Conservation (phyloP, 2,329 filamentous ascomycete genomes). For the Taxawa tesnikishii region DNA sequence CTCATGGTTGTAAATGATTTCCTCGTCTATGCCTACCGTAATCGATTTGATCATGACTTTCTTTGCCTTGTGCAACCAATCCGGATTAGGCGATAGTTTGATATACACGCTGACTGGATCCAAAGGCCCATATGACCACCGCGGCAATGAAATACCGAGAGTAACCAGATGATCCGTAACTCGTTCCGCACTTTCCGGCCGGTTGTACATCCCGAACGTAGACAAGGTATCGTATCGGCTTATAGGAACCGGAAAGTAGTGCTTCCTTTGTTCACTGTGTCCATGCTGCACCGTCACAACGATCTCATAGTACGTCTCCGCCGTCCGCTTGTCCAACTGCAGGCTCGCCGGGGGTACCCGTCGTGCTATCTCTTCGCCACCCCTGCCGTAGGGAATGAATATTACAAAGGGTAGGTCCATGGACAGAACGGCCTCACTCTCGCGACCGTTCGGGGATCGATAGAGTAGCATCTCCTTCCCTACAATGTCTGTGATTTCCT, state of each 20-base stretch:
- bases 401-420: constrained; percentile 98
- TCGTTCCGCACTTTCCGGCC: constrained; percentile 75
- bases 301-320: constrained; percentile 93
- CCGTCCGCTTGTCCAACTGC: constrained; percentile 82
- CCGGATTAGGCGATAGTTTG: constrained; percentile 80
- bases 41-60: constrained; percentile 91
- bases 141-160: constrained; percentile 78
- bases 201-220: constrained; percentile 99
- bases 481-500: constrained; percentile 84
- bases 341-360: constrained; percentile 86
- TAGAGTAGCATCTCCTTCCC: constrained; percentile 93
- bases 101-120: constrained; percentile 96
- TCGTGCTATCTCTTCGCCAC: constrained; percentile 78
- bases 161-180: constrained; percentile 86
- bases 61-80: constrained; percentile 82
- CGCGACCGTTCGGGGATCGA: constrained; percentile 69
- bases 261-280: constrained; percentile 74
- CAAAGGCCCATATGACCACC: constrained; percentile 91
- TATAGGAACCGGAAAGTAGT: constrained; percentile 80
- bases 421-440: constrained; percentile 76
- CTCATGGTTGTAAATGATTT: constrained; percentile 97
- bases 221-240: constrained; percentile 91
- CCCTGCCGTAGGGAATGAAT: constrained; percentile 89
- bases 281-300: constrained; percentile 94
- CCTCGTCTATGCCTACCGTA: constrained; percentile 86